Evolutionary conservation across 2,329 filamentous ascomycete genomes (phyloP).

Genomic region (Calycina herbarum): DNA sequence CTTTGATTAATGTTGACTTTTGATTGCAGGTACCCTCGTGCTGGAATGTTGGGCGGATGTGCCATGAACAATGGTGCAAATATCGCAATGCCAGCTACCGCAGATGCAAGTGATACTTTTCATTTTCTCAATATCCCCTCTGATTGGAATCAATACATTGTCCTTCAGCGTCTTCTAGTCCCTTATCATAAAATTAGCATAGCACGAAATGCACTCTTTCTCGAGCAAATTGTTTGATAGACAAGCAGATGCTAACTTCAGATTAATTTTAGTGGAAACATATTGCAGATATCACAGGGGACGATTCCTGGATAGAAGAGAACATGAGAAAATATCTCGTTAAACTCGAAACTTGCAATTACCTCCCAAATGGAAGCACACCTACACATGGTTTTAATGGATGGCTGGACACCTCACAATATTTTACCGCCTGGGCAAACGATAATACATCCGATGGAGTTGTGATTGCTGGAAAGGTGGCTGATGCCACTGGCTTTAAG

Average conservation of each 20-base stretch:
- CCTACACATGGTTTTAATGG: conserved; percentile 45
- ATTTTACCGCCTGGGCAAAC: not conserved
- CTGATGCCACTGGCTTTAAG: not conserved
- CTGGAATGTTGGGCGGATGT: conserved; percentile 42
- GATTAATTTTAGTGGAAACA: conserved; percentile 36
- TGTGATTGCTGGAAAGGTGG: not conserved
- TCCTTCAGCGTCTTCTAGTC: not conserved
- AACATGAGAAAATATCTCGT: conserved; percentile 45
- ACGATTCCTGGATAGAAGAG: conserved; percentile 41
- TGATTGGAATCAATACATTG: not conserved
- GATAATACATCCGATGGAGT: not conserved
- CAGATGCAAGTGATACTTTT: conserved; percentile 32
- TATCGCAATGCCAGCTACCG: conserved; percentile 41
- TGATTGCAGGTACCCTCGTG: conserved; percentile 33
- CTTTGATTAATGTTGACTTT: not conserved
- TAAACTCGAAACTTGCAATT: conserved; percentile 45
- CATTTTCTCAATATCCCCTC: not conserved
- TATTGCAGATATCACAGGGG: conserved; percentile 45
- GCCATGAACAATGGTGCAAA: conserved; percentile 41
- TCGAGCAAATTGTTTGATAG: not conserved
- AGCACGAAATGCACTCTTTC: too few relatives aligned
- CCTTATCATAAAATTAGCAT: not conserved
- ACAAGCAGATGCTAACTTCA: not conserved
- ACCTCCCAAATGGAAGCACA: conserved; percentile 39
- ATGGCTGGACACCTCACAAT: conserved; percentile 7